phyloP scores from a whole-genome alignment of 495 filamentous ascomycete genomes.

The Aspergillus haitiensis region DNA sequence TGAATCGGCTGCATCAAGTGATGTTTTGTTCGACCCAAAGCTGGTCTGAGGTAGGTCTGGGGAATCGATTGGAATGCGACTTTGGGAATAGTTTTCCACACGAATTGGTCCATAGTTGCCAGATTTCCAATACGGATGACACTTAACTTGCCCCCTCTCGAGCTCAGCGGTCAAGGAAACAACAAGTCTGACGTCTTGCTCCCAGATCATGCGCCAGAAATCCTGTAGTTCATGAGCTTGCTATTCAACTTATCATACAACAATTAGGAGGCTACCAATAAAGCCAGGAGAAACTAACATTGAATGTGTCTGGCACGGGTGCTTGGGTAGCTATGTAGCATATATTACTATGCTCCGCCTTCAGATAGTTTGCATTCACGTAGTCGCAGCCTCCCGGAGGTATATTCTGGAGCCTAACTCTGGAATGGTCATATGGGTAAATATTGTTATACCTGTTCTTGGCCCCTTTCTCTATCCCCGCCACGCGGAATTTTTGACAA shows the following conservation, averaged over 20 bases:
- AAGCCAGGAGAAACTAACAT: constrained; percentile 55
- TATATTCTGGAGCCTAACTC: constrained; percentile 75
- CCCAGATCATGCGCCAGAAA: constrained; percentile 98
- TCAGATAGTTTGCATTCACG: constrained; percentile 88
- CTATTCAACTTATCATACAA: background rate
- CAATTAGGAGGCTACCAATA: constrained; percentile 1
- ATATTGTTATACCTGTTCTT: constrained; percentile 99
- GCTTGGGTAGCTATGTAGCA: constrained; percentile 95
- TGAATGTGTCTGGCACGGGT: constrained; percentile 88
- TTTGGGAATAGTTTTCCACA: constrained; percentile 76
- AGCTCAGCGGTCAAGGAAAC: constrained; percentile 96
- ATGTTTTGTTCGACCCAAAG: constrained; percentile 11
- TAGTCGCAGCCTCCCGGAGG: constrained; percentile 83
- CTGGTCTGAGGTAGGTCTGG: constrained; percentile 17
- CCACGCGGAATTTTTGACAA: constrained; percentile 57
- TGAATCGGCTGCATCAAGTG: constrained; percentile 27
- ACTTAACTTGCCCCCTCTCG: constrained; percentile 92
- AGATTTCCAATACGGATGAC: constrained; percentile 88
- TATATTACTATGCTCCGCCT: constrained; percentile 74
- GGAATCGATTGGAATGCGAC: constrained; percentile 70
- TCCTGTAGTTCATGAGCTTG: constrained; percentile 56
- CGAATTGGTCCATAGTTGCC: constrained; percentile 76
- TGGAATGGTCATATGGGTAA: constrained; percentile 90
- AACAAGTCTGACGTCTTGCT: constrained; percentile 89
- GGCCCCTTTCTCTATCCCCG: constrained; percentile 88